Conservation (phyloP, 352 stramenopile genomes). For the Globisporangium carolinianum region DNA sequence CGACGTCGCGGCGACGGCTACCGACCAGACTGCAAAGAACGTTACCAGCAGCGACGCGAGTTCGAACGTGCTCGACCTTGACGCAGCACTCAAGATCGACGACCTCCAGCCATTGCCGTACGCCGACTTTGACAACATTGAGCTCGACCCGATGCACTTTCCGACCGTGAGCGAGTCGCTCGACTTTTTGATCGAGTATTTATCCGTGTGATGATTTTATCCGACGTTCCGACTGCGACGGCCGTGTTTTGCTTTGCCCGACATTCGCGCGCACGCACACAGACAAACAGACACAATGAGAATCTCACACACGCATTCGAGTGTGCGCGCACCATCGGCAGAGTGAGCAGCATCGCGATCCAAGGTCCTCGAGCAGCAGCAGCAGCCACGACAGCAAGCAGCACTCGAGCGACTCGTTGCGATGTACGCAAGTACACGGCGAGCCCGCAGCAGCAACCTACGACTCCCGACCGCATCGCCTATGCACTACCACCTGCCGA, state of each 20-base stretch:
- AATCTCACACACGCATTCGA: not conserved
- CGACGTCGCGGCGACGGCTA: not conserved
- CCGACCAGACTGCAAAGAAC: not conserved
- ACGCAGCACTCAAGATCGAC: conserved; percentile 24
- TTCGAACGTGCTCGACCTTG: conserved; percentile 9
- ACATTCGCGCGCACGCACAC: not conserved
- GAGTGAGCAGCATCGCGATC: not conserved
- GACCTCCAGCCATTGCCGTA: conserved; percentile 33
- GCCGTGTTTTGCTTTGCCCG: not conserved
- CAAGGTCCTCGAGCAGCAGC: not conserved
- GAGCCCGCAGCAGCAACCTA: not conserved
- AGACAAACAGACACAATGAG: no score
- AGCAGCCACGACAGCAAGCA: not conserved
- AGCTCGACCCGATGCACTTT: conserved; percentile 36
- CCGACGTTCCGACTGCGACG: not conserved
- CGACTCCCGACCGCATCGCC: not conserved
- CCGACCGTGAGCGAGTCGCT: conserved; percentile 57
- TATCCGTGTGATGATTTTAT: conserved; percentile 20
- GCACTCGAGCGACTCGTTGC: not conserved
- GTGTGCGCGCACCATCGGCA: not conserved
- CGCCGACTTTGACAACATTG: conserved; percentile 41
- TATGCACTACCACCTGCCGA: not conserved
- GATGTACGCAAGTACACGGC: not conserved
- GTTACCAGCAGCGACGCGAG: not conserved
- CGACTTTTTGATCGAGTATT: conserved; percentile 60